These are phyloP conservation scores for Russula brevipes DNA, from an alignment of 768 basidiomycete species.

Conservation along the genomic window DNA sequence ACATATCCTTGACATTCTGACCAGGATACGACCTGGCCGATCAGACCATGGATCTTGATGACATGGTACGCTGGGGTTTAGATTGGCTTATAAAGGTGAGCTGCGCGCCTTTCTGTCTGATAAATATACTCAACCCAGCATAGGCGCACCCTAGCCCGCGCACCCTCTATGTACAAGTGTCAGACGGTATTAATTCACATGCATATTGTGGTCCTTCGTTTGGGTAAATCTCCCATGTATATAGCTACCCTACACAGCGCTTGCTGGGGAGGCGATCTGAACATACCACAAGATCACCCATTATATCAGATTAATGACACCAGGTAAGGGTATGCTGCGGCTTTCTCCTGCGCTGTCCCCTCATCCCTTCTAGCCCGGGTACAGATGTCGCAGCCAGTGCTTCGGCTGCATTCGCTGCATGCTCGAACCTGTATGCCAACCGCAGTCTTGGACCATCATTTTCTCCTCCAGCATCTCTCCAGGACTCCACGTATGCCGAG, in stretches of 20 bases:
- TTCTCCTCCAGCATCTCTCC: conserved; percentile 58
- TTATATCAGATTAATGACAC: conserved; percentile 76
- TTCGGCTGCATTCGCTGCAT: conserved; percentile 83
- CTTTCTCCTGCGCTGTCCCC: background rate
- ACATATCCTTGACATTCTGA: conserved; percentile 2
- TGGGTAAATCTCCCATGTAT: background rate
- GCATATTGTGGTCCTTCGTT: background rate
- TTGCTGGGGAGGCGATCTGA: conserved; percentile 87
- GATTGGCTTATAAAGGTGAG: conserved; percentile 87
- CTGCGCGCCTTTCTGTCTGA: background rate
- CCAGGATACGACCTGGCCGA: conserved; percentile 78
- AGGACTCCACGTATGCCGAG: conserved; percentile 66
- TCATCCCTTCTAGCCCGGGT: conserved; percentile 50
- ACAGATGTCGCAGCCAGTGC: conserved; percentile 85
- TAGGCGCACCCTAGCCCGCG: conserved; percentile 75
- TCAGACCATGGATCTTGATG: conserved; percentile 88
- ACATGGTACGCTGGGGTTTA: conserved; percentile 84
- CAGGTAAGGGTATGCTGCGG: conserved; percentile 31
- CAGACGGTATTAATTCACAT: conserved; percentile 42
- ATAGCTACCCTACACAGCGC: conserved; percentile 58
- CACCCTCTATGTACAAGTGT: conserved; percentile 75
- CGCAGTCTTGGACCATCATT: conserved; percentile 49
- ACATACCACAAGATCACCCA: conserved; percentile 68
- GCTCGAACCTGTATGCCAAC: conserved; percentile 73
- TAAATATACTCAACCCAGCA: conserved; percentile 1